Evolutionary conservation across 495 filamentous ascomycete species (phyloP), one percentile per base, ranked within the genome.

Genomic region (Glutinoglossum americanum): DNA sequence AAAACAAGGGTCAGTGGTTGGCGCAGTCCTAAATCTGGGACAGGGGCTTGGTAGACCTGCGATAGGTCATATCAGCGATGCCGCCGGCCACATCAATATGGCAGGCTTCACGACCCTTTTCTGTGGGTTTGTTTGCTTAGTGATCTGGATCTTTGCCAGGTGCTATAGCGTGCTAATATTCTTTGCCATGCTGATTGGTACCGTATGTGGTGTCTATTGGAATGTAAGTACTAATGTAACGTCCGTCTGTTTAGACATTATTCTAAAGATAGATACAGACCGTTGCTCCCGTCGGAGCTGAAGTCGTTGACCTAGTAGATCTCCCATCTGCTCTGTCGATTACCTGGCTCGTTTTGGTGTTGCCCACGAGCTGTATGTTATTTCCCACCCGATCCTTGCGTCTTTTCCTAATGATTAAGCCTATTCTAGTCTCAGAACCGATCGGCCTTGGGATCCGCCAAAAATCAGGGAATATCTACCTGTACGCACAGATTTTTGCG

Each of bases 161-260:
- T 76, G 69, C 56, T 83, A 80, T 65, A 78, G 78, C 1, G 75
- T 82, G 0, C 70, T 87, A 35, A 79, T 84, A 51, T 79, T 88
- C 60, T 89, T 84, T 61, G 76, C 81, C 8, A 64, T 92, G 3
- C 69, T 88, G 15, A 73, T 75, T n/a, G 85, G 86, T 10, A 74
- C 72, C 17, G 80, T 89, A 13, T 75, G 82, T 6, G 86, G 85
- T 27, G 80, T 79, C 0, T 85, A 84, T 63, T 89, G 84, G 84
- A 78, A 81, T 6, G 55, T 57, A 47, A 6, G 55, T 48, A 11
- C 15, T 11, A 39, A 7, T 17, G 9, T 15, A 39, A 17, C 15
- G 10, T 11, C 37, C 37, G 37, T 39, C 15, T 39, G 37, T 15
- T 11, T 11, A 11, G 37, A 2, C 37, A 39, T 39, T 15, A 39